Percentiles rank a stretch among this genome's conserved stretches.
Conservation (phyloP, 2,329 filamentous ascomycete species). For the Xylariaceae sp. region DNA sequence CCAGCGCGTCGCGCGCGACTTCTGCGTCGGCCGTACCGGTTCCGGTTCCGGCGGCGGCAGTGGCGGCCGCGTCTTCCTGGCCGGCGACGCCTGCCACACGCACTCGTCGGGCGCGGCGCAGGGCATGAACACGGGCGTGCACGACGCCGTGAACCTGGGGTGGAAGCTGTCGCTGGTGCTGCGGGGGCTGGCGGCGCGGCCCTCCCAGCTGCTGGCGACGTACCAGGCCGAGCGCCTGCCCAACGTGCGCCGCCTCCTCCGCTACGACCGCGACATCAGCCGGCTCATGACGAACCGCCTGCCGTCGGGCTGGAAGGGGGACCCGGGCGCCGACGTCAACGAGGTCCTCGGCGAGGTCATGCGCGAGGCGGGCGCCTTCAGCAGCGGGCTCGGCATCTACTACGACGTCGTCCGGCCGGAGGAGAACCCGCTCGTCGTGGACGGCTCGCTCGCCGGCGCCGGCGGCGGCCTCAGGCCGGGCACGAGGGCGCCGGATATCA, state of each 20-base stretch:
- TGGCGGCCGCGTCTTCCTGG: constrained; percentile 42
- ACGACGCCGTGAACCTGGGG: constrained; percentile 40
- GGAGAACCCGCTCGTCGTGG: constrained; percentile 37
- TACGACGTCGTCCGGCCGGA: constrained; percentile 34
- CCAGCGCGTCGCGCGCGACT: constrained; percentile 16
- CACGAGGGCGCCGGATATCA: constrained; percentile 37
- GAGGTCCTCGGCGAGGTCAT: constrained; percentile 48
- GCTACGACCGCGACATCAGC: constrained; percentile 31
- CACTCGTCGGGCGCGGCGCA: constrained; percentile 48
- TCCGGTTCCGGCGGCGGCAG: constrained; percentile 51
- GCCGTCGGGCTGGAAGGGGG: constrained; percentile 31
- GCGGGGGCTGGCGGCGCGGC: constrained; percentile 15
- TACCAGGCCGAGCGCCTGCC: constrained; percentile 39
- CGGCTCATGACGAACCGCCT: constrained; percentile 31
- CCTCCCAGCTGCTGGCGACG: constrained; percentile 31
- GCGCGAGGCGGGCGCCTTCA: constrained; percentile 22
- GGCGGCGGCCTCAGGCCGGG: constrained; percentile 26
- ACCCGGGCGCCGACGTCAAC: constrained; percentile 32
- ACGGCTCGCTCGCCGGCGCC: constrained; percentile 7
- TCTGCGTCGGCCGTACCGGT: constrained; percentile 35
- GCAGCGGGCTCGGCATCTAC: constrained; percentile 40
- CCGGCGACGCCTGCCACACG: constrained; percentile 50
- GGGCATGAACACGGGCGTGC: constrained; percentile 48
- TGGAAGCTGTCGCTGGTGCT: constrained; percentile 42
- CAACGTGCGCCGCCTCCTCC: constrained; percentile 35